Conservation (phyloP, 176 grass and related monocot genomes). For the Elymus sibiricus region DNA sequence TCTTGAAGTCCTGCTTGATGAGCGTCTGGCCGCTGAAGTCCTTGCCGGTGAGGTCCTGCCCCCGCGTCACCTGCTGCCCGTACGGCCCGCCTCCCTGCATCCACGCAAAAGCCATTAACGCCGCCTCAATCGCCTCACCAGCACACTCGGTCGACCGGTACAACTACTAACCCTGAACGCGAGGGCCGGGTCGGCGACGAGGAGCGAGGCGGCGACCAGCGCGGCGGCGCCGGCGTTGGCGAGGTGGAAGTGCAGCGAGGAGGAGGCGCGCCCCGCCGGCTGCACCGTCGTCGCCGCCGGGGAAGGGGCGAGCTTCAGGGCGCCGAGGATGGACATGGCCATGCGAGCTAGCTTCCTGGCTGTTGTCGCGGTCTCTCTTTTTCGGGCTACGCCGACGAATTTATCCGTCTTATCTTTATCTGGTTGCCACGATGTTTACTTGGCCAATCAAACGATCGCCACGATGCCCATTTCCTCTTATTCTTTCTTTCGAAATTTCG, state of each 20-base stretch:
- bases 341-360: neutral
- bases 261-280: constrained; percentile 2
- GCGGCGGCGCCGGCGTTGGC: constrained; percentile 41
- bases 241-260: constrained; percentile 39
- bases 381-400: neutral
- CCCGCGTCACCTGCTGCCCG: constrained; percentile 78
- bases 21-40: constrained; percentile 93
- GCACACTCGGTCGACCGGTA: neutral
- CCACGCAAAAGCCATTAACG: neutral
- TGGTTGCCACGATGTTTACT: neutral
- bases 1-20: constrained; percentile 97
- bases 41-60: constrained; percentile 89
- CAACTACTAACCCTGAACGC: constrained; percentile 54
- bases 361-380: neutral
- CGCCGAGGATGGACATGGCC: constrained; percentile 36
- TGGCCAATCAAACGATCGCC: neutral
- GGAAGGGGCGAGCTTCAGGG: constrained; percentile 8
- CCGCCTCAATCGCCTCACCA: neutral
- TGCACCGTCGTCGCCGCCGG: neutral
- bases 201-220: constrained; percentile 68
- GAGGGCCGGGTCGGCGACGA: constrained; percentile 55
- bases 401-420: constrained; percentile 36
- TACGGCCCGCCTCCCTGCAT: constrained; percentile 85
- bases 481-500: too few species aligned
- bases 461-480: neutral